Evolutionary conservation across 352 stramenopile species (phyloP).

Genomic region (Phytopythium oedochilum): DNA sequence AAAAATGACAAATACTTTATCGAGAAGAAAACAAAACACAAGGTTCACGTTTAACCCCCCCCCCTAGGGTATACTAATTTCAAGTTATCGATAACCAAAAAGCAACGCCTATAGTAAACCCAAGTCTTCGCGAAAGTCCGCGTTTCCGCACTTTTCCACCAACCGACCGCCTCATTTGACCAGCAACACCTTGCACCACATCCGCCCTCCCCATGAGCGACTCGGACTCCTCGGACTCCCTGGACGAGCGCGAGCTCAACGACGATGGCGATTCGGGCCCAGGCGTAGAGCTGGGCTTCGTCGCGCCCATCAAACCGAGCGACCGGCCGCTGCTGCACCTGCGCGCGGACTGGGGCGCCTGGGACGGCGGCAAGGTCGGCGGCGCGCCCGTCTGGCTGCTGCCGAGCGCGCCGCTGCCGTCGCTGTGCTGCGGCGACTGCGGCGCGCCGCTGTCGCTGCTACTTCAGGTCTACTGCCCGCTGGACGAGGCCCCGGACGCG

Average conservation of each 20-base stretch:
- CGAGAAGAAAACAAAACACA: too few relatives aligned
- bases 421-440: slow-evolving; percentile 51
- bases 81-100: too few relatives aligned
- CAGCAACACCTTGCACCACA: too few relatives aligned
- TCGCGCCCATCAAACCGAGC: slow-evolving; percentile 22
- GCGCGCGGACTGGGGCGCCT: slow-evolving; percentile 75
- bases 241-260: slow-evolving; percentile 28
- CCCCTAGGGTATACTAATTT: too few relatives aligned
- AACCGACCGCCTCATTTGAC: too few relatives aligned
- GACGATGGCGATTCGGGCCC: too few relatives aligned
- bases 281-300: slow-evolving; percentile 81
- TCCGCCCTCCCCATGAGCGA: too few relatives aligned
- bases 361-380: slow-evolving; percentile 92
- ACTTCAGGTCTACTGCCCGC: slow-evolving; percentile 91
- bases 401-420: slow-evolving; percentile 32
- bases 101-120: too few relatives aligned
- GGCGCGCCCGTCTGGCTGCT: slow-evolving; percentile 88
- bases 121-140: too few relatives aligned
- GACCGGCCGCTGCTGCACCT: slow-evolving; percentile 34
- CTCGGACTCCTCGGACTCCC: slow-evolving; percentile 49
- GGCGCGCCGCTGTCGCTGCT: slow-evolving; percentile 63
- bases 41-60: too few relatives aligned
- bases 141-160: too few relatives aligned
- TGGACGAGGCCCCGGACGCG: slow-evolving; percentile 85
- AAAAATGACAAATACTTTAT: too few relatives aligned